Base-by-base conservation (phyloP, 2,329 filamentous ascomycete species). In the Aspergillus phoenicis region DNA sequence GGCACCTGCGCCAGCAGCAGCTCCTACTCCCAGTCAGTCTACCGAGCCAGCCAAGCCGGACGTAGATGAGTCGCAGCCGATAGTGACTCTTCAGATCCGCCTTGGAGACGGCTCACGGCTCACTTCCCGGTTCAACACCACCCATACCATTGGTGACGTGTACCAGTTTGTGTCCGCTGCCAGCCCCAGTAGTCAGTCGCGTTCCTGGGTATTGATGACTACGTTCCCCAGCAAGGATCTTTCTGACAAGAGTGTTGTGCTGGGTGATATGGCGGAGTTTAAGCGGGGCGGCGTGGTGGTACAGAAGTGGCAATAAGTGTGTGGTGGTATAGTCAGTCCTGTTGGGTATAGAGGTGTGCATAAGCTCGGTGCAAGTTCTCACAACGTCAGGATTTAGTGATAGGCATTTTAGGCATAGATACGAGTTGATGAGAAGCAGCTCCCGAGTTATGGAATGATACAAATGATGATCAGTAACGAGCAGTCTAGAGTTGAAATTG, bases 181-280 rank as follows among this genome's bases (percentile, higher is more conserved):
- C 5, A 85, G 81, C 51, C 72, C 84, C 0, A 73, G 75, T 13
- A 83, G 81, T 63, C 75, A 76, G 57, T 70, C 77, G 62, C 80
- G 87, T 36, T 66, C 79, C 4, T 89, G 84, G 76, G 84, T 83
- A 4, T 75, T 89, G 61, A 87, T 88, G 83, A 89, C 86, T 5
- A 89, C 86, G 0, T 89, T 89, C 71, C 87, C 87, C 0, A 87
- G 81, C 60, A 87, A 84, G 66, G 86, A 89, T 69, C 75, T 89
- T 41, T 82, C 74, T 15, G 86, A 89, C 67, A 84, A 84, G 73
- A 69, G 73, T 5, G 71, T 73, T 24, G 71, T 72, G 8, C 71
- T 83, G 26, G 80, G 78, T 2, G 81, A 83, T 17, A 68, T 83
- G 52, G 66, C 80, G 5, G 81, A 83, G 47, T 82, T 82, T 67